phyloP scores from a whole-genome alignment of 73 alveolate genomes.

The Blepharisma japonicum region DNA sequence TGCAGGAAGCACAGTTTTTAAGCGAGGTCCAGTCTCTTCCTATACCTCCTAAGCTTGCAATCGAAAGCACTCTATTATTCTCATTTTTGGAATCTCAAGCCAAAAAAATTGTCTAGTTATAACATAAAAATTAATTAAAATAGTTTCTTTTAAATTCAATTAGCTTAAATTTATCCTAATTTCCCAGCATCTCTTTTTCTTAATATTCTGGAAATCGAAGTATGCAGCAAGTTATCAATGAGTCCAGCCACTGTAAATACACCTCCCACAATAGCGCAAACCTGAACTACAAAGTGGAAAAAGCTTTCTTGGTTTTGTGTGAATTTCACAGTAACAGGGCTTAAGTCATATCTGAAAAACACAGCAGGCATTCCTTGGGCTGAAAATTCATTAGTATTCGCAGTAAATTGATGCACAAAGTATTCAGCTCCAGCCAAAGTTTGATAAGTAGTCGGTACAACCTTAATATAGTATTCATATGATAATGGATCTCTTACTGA shows the following conservation, averaged over 20 bases:
- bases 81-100: not conserved
- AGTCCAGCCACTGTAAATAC: conserved; percentile 96
- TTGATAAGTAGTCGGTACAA: conserved; percentile 89
- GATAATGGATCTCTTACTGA: conserved; percentile 32
- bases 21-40: not conserved
- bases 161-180: too few species aligned
- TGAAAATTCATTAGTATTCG: conserved; percentile 46
- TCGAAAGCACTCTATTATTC: not conserved
- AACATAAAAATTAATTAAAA: not conserved
- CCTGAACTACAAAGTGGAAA: conserved; percentile 75
- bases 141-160: too few species aligned
- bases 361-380: not conserved
- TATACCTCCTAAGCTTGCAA: not conserved
- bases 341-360: conserved; percentile 82
- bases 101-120: not conserved
- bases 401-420: conserved; percentile 82
- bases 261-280: conserved; percentile 99
- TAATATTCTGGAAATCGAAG: conserved; percentile 40
- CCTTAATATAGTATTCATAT: conserved; percentile 80
- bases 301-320: conserved; percentile 76
- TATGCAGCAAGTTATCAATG: conserved; percentile 73
- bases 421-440: conserved; percentile 55
- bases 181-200: too few species aligned
- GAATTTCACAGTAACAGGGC: conserved; percentile 94
- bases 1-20: conserved; percentile 8